Evolutionary conservation across 176 grass and related monocot species (phyloP).

Genomic region (Luzula sylvatica): DNA sequence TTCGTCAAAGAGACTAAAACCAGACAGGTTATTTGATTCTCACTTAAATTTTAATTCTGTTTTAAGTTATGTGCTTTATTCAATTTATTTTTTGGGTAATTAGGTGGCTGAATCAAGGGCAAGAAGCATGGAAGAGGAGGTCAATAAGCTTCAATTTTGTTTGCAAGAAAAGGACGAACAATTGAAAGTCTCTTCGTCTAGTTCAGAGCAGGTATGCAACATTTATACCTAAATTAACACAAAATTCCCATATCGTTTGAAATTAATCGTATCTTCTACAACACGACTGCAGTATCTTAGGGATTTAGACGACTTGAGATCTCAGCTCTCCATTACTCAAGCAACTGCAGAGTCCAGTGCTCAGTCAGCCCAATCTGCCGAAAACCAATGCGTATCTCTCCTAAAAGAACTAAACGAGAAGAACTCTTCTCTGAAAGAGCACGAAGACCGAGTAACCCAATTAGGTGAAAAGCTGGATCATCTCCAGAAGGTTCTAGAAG

Average conservation of each 20-base stretch:
- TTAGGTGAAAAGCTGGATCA: conserved; percentile 53
- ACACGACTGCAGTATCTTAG: conserved; percentile 40
- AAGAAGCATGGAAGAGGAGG: conserved; percentile 65
- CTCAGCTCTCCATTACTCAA: conserved; percentile 42
- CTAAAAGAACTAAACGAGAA: conserved; percentile 75
- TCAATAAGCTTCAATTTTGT: conserved; percentile 55
- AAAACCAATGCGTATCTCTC: conserved; percentile 46
- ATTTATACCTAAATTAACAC: not conserved
- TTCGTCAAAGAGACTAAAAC: conserved; percentile 43
- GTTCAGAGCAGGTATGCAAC: conserved; percentile 39
- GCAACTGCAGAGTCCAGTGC: conserved; percentile 70
- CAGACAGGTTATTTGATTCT: conserved; percentile 31
- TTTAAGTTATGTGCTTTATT: not conserved
- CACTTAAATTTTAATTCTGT: not conserved
- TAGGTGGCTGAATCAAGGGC: conserved; percentile 60
- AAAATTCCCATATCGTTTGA: not conserved
- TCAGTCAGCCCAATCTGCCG: conserved; percentile 58
- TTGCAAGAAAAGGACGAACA: conserved; percentile 57
- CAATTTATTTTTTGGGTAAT: not conserved
- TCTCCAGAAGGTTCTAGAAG: conserved; percentile 61
- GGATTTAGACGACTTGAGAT: conserved; percentile 62
- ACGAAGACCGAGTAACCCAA: conserved; percentile 62
- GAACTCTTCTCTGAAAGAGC: conserved; percentile 40
- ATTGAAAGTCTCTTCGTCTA: conserved; percentile 22
- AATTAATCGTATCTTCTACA: not conserved